A percentile compares a stretch with the other conserved stretches of the same genome.
These are phyloP conservation scores for Phialophora tarda DNA, from an alignment of 2,329 filamentous ascomycete species.

Conservation along the genomic window DNA sequence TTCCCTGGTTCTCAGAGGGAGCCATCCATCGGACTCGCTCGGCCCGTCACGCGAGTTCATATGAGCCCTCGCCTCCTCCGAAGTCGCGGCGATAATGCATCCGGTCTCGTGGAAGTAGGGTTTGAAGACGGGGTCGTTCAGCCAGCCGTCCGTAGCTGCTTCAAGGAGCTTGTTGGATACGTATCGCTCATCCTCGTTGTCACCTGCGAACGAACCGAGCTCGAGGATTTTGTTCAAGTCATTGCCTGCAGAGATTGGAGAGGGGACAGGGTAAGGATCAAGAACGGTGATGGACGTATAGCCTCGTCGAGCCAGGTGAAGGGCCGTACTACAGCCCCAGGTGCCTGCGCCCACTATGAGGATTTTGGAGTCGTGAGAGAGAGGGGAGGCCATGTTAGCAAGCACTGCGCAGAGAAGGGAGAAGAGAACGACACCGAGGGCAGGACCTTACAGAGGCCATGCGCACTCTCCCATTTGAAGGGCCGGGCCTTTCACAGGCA, in stretches of 20 bases:
- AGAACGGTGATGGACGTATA: slow-evolving; percentile 57
- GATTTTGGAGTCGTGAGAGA: slow-evolving; percentile 20
- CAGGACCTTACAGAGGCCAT: background rate
- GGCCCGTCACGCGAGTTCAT: slow-evolving; percentile 47
- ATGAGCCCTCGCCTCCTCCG: slow-evolving; percentile 47
- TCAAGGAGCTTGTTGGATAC: slow-evolving; percentile 16
- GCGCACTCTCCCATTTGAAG: background rate
- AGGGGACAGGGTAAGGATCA: slow-evolving; percentile 56
- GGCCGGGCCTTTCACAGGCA: background rate
- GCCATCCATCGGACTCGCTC: slow-evolving; percentile 43
- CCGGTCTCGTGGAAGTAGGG: slow-evolving; percentile 55
- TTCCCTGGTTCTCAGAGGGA: slow-evolving; percentile 49
- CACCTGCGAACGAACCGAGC: slow-evolving; percentile 25
- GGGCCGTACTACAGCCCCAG: slow-evolving; percentile 57
- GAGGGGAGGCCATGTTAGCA: slow-evolving; percentile 11
- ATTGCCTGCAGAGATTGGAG: slow-evolving; percentile 54
- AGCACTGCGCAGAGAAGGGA: too few species aligned
- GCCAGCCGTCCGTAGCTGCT: slow-evolving; percentile 43
- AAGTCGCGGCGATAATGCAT: slow-evolving; percentile 51
- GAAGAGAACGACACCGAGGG: background rate
- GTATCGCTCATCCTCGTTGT: slow-evolving; percentile 17
- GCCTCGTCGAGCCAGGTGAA: slow-evolving; percentile 46
- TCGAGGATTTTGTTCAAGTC: slow-evolving; percentile 57
- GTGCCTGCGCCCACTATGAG: slow-evolving; percentile 60
- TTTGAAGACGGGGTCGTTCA: slow-evolving; percentile 51